phyloP scores from a whole-genome alignment of 371 early-diverging fungal genomes.

The Fennellomyces sp. region DNA sequence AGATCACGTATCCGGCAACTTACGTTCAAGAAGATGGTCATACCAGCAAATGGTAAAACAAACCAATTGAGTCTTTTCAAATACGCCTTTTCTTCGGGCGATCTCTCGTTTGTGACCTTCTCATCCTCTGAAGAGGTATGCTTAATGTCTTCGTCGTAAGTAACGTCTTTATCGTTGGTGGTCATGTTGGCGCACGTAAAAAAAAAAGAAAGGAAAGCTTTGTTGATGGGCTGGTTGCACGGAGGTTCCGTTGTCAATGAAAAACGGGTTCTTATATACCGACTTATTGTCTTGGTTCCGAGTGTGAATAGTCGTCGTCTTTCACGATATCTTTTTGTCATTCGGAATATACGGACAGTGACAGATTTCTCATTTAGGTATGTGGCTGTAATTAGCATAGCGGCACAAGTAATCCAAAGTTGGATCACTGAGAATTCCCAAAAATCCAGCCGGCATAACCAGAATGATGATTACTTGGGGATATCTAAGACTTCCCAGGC shows the following conservation, averaged over 20 bases:
- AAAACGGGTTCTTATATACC: too few relatives aligned
- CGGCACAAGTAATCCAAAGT: not conserved
- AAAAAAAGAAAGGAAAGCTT: not conserved
- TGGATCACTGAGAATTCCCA: not conserved
- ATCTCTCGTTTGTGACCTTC: not conserved
- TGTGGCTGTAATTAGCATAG: not conserved
- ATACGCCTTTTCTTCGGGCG: conserved; percentile 28
- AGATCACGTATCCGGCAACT: too few relatives aligned
- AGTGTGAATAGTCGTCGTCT: not conserved
- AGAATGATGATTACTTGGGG: not conserved
- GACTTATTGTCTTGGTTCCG: not conserved
- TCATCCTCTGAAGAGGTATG: not conserved
- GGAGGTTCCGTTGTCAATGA: too few relatives aligned
- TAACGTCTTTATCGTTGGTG: not conserved
- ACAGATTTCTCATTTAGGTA: not conserved
- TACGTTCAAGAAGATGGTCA: conserved; percentile 33
- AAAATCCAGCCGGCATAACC: not conserved
- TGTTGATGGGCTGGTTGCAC: too few relatives aligned
- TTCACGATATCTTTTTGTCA: conserved; percentile 1
- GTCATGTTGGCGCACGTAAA: not conserved
- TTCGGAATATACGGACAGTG: not conserved
- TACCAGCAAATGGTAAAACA: conserved; percentile 24
- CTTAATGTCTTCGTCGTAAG: not conserved
- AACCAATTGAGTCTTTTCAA: conserved; percentile 29
- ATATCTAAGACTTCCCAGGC: not conserved